Conservation (phyloP, 75 land plant species). For the Pinus taeda region DNA sequence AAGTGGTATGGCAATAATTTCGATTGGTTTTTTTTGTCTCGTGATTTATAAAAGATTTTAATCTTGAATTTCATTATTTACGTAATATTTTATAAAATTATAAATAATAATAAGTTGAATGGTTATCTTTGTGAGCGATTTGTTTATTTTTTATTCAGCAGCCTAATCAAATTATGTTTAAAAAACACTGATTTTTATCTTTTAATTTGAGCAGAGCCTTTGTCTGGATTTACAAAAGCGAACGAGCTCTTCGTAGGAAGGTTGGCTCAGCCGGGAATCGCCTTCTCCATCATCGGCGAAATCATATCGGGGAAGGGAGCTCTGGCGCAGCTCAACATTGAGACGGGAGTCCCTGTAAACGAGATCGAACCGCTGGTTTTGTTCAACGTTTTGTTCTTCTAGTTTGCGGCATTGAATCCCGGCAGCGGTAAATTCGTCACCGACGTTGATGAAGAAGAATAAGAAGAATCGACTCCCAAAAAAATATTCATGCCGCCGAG, state of each 20-base stretch:
- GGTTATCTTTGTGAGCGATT: too few species aligned
- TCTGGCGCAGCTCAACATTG: slow-evolving; percentile 89
- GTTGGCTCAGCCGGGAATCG: slow-evolving; percentile 91
- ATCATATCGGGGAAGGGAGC: slow-evolving; percentile 93
- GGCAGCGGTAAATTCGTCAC: slow-evolving; percentile 87
- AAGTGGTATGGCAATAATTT: slow-evolving; percentile 50
- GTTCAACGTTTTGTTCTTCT: slow-evolving; percentile 88
- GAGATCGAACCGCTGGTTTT: slow-evolving; percentile 88
- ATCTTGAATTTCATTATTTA: too few species aligned
- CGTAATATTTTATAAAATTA: too few species aligned
- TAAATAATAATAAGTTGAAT: too few species aligned
- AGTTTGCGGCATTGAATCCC: slow-evolving; percentile 92
- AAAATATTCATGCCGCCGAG: neutral
- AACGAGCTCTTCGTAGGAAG: slow-evolving; percentile 97
- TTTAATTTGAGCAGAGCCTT: slow-evolving; percentile 51
- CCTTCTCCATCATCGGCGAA: slow-evolving; percentile 94
- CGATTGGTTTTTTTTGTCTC: too few species aligned
- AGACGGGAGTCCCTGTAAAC: slow-evolving; percentile 87
- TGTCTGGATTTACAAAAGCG: slow-evolving; percentile 92
- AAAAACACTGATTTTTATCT: neutral
- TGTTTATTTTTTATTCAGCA: too few species aligned
- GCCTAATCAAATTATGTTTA: too few species aligned
- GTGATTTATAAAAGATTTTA: too few species aligned
- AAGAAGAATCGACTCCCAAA: neutral
- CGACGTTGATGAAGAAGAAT: slow-evolving; percentile 65